Base-by-base conservation (phyloP, 441 rosid genomes). In the Populus hybrid region DNA sequence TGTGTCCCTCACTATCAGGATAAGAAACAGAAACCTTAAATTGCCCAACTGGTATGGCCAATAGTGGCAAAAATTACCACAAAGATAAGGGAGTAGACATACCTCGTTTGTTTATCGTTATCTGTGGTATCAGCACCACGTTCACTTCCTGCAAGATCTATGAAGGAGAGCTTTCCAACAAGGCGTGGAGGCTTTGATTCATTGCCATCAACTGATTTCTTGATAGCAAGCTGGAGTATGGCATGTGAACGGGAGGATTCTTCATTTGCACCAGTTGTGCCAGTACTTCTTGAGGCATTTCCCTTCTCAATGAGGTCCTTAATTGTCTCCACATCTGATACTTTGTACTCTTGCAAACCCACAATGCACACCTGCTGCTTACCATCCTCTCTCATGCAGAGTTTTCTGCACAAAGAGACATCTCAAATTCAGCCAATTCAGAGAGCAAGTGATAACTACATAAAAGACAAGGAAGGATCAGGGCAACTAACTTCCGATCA, bases 231-330 rank as follows among this genome's bases (percentile, higher is more conserved):
- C 88, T 94, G 99, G 83, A 96, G 93, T 74, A 96, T 96, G 74
- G 99, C 99, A 90, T 96, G 99, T 42, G 99, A 96, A 83, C 99
- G 95, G 53, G 99, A 96, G 71, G 99, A 96, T 86, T 96, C 99
- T 86, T 96, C 99, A 85, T 96, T 96, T 79, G 99, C 99, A 78
- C 99, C 99, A 4, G 99, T 96, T 66, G 97, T 91, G 74, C 97
- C 98, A 32, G 92, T 96, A 85, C 97, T 94, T 84, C 98, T 91
- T 23, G 94, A 83, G 79, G 90, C 86, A 85, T 71, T 96, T 73
- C 99, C 98, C 88, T 79, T 96, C 90, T 96, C 99, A 70, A 96
- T 94, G 67, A 96, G 94, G 73, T 94, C 97, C 80, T 91, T 92
- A 71, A 96, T 94, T 66, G 87, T 89, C 81, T 92, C 95, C 78